Evolutionary conservation across 2,329 filamentous ascomycete genomes (phyloP).

Genomic region (Fusarium pseudocircinatum): DNA sequence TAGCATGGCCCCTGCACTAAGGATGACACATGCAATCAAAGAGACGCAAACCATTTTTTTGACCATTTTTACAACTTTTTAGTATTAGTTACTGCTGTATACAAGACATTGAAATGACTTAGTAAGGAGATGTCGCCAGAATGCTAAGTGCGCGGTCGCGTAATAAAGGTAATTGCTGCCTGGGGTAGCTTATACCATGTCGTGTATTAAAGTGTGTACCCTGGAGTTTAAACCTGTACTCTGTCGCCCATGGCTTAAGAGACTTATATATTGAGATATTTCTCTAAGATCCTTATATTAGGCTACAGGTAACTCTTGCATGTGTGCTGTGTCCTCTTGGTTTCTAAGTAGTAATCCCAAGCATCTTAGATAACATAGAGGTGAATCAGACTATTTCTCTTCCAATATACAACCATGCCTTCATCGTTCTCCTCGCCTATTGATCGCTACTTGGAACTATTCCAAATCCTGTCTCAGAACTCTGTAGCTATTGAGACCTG

Average conservation of each 20-base stretch:
- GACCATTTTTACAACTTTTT: not conserved
- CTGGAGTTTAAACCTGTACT: too few species aligned
- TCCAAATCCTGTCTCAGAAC: not conserved
- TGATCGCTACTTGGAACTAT: not conserved
- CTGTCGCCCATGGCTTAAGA: not conserved
- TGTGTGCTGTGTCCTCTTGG: rapidly evolving
- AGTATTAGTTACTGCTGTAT: not conserved
- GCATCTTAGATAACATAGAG: too few species aligned
- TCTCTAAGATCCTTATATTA: too few species aligned
- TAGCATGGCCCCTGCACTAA: not conserved
- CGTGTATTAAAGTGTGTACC: not conserved
- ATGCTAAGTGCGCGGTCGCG: not conserved
- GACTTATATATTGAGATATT: not conserved
- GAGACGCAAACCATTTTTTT: not conserved
- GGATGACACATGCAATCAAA: not conserved
- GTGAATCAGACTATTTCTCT: too few species aligned
- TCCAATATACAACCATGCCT: too few species aligned
- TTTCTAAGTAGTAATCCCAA: rapidly evolving
- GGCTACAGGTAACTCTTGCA: not conserved
- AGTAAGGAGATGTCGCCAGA: too few species aligned
- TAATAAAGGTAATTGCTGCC: not conserved
- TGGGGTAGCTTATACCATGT: not conserved
- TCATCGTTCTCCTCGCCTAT: too few species aligned
- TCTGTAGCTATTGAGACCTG: not conserved
- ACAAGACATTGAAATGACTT: not conserved